Evolutionary conservation across 2,329 filamentous ascomycete species (phyloP).

Genomic region (Ampelomyces quisqualis): DNA sequence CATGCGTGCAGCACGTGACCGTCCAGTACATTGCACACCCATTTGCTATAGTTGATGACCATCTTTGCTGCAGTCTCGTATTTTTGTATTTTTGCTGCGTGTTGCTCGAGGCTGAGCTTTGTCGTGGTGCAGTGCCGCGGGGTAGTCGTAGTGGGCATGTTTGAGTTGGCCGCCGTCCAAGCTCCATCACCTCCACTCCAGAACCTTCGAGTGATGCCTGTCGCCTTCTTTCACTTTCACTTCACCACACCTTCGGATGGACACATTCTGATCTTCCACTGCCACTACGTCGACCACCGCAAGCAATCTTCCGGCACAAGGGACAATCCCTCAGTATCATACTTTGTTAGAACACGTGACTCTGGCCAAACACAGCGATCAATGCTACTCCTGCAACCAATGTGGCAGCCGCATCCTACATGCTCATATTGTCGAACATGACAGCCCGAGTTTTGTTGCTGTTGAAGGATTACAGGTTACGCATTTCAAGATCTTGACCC

Average conservation of each 20-base stretch:
- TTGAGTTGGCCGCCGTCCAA: not conserved
- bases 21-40: too few relatives aligned
- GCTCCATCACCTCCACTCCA: constrained; percentile 6
- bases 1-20: too few relatives aligned
- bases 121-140: constrained; percentile 14
- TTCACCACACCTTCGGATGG: constrained; percentile 61
- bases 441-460: constrained; percentile 47
- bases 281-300: constrained; percentile 68
- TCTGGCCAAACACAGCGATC: constrained; percentile 23
- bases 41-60: constrained; percentile 72
- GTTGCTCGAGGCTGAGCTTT: constrained; percentile 17
- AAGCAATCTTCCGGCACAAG: constrained; percentile 64
- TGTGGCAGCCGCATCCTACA: constrained; percentile 69
- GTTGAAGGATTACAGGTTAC: too few relatives aligned
- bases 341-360: constrained; percentile 23
- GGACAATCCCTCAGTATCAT: constrained; percentile 27
- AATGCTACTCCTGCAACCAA: constrained; percentile 47
- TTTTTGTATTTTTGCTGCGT: too few relatives aligned
- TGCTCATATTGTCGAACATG: constrained; percentile 50
- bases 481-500: too few relatives aligned
- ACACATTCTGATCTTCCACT: constrained; percentile 68
- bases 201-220: constrained; percentile 30
- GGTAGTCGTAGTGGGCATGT: constrained; percentile 20
- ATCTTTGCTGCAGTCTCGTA: constrained; percentile 36
- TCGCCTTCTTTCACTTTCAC: constrained; percentile 7